These are phyloP conservation scores for Xylariaceae sp. DNA, from an alignment of 2,329 filamentous ascomycete genomes.

Conservation along the genomic window DNA sequence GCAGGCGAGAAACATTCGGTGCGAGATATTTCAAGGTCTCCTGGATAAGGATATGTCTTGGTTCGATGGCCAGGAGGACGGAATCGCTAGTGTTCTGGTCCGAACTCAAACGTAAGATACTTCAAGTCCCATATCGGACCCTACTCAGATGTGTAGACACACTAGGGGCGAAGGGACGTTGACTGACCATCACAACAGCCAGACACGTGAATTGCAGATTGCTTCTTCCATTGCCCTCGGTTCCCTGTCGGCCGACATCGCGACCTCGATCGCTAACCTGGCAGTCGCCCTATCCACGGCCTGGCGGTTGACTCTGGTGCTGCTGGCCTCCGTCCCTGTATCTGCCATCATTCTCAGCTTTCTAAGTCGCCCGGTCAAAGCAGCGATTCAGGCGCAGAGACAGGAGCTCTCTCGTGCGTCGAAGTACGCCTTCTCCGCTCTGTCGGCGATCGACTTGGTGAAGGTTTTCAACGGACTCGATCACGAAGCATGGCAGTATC, in stretches of 20 bases:
- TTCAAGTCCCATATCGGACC: background rate
- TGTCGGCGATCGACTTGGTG: conserved; percentile 74
- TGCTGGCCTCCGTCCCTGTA: conserved; percentile 67
- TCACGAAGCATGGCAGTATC: conserved; percentile 64
- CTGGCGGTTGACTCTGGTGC: conserved; percentile 78
- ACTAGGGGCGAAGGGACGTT: conserved; percentile 15
- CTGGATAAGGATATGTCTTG: conserved; percentile 71
- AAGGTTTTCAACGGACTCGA: conserved; percentile 77
- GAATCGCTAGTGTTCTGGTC: conserved; percentile 65
- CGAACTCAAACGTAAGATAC: conserved; percentile 64
- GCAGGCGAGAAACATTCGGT: conserved; percentile 63
- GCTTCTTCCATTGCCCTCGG: conserved; percentile 78
- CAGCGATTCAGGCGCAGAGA: conserved; percentile 65
- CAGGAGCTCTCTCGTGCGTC: conserved; percentile 62
- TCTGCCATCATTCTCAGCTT: conserved; percentile 55
- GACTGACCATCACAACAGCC: conserved; percentile 43
- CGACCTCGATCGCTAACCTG: conserved; percentile 62
- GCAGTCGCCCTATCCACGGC: conserved; percentile 70
- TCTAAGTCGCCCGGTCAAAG: conserved; percentile 56
- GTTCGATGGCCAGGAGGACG: conserved; percentile 71
- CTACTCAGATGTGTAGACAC: no score
- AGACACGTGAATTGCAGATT: conserved; percentile 75
- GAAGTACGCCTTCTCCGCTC: conserved; percentile 63
- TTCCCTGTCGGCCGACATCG: conserved; percentile 56
- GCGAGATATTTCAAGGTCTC: conserved; percentile 60